phyloP scores from a whole-genome alignment of 805 yeast species.

The Nakazawaea ernobii region DNA sequence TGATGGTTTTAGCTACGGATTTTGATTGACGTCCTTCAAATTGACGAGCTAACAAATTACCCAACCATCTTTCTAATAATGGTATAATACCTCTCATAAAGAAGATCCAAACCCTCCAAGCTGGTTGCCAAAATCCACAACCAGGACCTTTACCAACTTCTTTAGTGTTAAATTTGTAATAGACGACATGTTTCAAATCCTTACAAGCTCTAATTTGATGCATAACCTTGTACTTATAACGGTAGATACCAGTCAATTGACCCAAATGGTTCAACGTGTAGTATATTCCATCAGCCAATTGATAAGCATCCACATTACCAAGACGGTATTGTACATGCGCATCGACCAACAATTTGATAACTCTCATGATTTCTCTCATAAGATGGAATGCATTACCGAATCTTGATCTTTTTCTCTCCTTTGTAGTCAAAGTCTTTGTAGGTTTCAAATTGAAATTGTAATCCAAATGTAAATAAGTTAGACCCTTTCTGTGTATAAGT shows the following conservation, averaged over 20 bases:
- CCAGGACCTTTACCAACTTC: constrained; percentile 95
- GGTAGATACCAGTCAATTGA: constrained; percentile 90
- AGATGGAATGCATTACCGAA: constrained; percentile 96
- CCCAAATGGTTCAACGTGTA: constrained; percentile 92
- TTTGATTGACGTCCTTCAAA: constrained; percentile 93
- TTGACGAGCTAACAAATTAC: constrained; percentile 84
- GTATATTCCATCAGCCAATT: constrained; percentile 90
- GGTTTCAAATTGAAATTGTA: constrained; percentile 95
- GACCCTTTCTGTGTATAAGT: constrained; percentile 82
- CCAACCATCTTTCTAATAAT: constrained; percentile 88
- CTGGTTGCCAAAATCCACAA: constrained; percentile 98
- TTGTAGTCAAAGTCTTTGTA: constrained; percentile 91
- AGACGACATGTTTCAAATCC: constrained; percentile 89
- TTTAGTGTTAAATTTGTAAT: constrained; percentile 73
- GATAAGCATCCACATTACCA: constrained; percentile 89
- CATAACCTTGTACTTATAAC: constrained; percentile 97
- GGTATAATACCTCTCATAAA: constrained; percentile 92
- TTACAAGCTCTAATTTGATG: constrained; percentile 96
- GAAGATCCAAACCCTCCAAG: constrained; percentile 95
- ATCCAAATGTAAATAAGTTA: constrained; percentile 89
- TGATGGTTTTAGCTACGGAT: constrained; percentile 87
- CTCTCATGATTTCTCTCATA: constrained; percentile 80
- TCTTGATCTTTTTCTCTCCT: constrained; percentile 91
- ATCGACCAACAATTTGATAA: constrained; percentile 84
- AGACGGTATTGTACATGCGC: constrained; percentile 87